These are phyloP conservation scores for Penicillium lagena DNA, from an alignment of 495 filamentous ascomycete genomes.

Conservation along the genomic window DNA sequence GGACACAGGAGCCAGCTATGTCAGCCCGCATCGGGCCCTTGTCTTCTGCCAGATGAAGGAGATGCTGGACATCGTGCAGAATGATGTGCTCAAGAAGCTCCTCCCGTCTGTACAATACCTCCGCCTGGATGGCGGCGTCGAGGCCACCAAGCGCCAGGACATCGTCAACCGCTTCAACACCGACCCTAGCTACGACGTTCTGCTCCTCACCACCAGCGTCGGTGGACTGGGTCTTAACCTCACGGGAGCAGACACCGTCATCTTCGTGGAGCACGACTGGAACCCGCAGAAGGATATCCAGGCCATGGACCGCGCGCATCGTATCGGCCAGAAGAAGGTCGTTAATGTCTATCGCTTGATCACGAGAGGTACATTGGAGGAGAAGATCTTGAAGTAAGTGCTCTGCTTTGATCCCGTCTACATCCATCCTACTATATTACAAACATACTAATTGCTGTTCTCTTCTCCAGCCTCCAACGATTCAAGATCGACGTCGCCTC, in stretches of 20 bases:
- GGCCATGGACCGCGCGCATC: slow-evolving; percentile 97
- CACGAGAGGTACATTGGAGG: slow-evolving; percentile 90
- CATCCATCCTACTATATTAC: background rate
- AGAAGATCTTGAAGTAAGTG: slow-evolving; percentile 90
- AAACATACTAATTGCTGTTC: too few relatives aligned
- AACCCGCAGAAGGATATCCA: slow-evolving; percentile 98
- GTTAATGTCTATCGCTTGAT: slow-evolving; percentile 98
- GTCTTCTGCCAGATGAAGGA: slow-evolving; percentile 99
- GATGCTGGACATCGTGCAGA: slow-evolving; percentile 98
- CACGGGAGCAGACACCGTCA: slow-evolving; percentile 96
- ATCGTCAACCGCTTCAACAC: slow-evolving; percentile 98
- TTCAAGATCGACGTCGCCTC: slow-evolving; percentile 99
- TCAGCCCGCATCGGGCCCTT: slow-evolving; percentile 89
- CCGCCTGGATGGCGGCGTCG: slow-evolving; percentile 85
- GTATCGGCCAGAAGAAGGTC: slow-evolving; percentile 98
- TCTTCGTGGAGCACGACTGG: slow-evolving; percentile 99
- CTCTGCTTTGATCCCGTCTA: background rate
- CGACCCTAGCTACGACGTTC: slow-evolving; percentile 88
- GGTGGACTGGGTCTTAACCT: slow-evolving; percentile 93
- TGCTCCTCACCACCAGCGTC: slow-evolving; percentile 89
- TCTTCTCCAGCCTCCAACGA: slow-evolving; percentile 69
- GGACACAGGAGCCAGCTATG: slow-evolving; percentile 66
- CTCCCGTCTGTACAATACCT: slow-evolving; percentile 84
- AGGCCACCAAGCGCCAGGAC: slow-evolving; percentile 83
- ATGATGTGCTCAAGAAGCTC: slow-evolving; percentile 76